Evolutionary conservation across 306 rosid genomes (phyloP).

Genomic region (Rosa rugosa): DNA sequence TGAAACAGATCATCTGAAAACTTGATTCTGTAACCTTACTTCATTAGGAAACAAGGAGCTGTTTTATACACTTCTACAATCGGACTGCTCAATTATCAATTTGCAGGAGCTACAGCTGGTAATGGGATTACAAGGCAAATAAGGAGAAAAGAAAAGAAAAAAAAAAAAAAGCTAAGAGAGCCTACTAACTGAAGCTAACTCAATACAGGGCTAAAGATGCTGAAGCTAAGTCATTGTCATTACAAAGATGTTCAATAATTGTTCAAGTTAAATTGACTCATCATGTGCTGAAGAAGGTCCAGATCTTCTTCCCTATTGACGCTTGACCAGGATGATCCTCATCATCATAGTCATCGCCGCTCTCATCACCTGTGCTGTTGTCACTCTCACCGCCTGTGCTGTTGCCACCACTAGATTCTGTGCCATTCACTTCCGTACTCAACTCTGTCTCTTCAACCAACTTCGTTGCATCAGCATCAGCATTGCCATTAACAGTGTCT

Average conservation of each 20-base stretch:
- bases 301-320: slow-evolving; percentile 69
- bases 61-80: background rate
- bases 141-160: background rate
- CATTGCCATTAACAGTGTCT: slow-evolving; percentile 39
- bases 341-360: slow-evolving; percentile 32
- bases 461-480: slow-evolving; percentile 36
- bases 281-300: slow-evolving; percentile 76
- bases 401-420: slow-evolving; percentile 37
- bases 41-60: background rate
- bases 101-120: background rate
- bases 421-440: slow-evolving; percentile 41
- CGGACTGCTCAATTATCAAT: background rate
- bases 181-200: slow-evolving; percentile 12
- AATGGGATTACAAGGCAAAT: background rate
- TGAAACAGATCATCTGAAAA: background rate
- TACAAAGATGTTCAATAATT: background rate
- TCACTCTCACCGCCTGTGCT: slow-evolving; percentile 46
- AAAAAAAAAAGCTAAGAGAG: background rate
- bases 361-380: slow-evolving; percentile 38
- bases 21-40: background rate
- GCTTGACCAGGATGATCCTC: slow-evolving; percentile 44
- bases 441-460: slow-evolving; percentile 29
- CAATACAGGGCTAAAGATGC: background rate
- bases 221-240: background rate
- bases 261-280: background rate